A percentile compares a stretch with the other conserved stretches of the same genome.
Conservation (phyloP, 176 grass and related monocot species). For the Secale cereale region DNA sequence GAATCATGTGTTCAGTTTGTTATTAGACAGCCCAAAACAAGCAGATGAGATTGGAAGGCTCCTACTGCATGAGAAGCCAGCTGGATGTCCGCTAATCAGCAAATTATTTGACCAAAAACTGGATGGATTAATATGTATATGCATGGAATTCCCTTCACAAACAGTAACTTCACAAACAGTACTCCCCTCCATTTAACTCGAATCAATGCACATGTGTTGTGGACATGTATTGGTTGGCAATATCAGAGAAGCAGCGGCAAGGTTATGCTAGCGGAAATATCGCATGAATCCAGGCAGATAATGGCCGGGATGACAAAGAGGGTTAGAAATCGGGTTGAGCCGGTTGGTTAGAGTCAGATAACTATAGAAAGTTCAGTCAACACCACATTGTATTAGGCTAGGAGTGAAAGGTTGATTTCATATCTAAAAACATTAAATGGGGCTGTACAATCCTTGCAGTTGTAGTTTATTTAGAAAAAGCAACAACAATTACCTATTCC, state of each 20-base stretch:
- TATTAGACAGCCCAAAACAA: neutral
- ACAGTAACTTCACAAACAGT: too few relatives aligned
- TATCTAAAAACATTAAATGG: neutral
- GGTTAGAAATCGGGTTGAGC: neutral
- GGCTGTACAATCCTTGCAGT: neutral
- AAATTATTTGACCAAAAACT: too few relatives aligned
- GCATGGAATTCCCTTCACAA: neutral
- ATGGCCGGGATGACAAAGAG: neutral
- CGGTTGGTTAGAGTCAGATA: neutral
- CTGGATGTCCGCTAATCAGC: too few relatives aligned
- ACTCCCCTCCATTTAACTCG: too few relatives aligned
- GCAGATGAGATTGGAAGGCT: neutral
- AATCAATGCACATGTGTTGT: neutral
- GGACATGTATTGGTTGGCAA: neutral
- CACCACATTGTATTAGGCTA: neutral
- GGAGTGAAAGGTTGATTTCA: neutral
- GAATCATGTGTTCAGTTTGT: neutral
- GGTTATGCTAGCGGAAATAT: neutral
- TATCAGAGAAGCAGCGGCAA: neutral
- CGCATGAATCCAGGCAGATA: neutral
- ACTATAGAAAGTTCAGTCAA: neutral
- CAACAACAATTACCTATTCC: neutral
- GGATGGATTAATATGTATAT: too few relatives aligned
- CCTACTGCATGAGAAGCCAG: too few relatives aligned
- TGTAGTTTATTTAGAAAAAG: neutral